Evolutionary conservation across 2,329 filamentous ascomycete species (phyloP).

Genomic region (Sordariomycetes sp.): DNA sequence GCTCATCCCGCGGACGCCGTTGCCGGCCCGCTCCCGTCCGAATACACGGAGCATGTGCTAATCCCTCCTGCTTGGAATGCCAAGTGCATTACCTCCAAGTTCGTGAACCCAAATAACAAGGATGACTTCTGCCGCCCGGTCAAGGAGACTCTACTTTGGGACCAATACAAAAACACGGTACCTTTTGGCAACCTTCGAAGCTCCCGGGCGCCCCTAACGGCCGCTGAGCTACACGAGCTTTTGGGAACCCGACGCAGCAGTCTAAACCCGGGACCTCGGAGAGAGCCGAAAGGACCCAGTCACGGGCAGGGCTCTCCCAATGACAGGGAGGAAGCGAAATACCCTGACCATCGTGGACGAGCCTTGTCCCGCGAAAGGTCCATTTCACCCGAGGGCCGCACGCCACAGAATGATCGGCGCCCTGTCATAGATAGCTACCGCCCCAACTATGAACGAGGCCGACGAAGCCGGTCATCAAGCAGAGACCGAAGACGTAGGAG

Average conservation of each 20-base stretch:
- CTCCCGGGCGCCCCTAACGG: background rate
- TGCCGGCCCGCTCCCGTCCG: constrained; percentile 29
- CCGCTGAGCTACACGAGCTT: constrained; percentile 7
- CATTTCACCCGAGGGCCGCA: background rate
- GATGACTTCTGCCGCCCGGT: constrained; percentile 30
- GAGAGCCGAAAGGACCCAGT: constrained; percentile 6
- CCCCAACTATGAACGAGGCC: constrained; percentile 4
- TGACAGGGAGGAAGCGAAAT: background rate
- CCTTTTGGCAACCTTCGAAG: constrained; percentile 19
- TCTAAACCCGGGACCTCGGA: constrained; percentile 6
- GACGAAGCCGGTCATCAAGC: constrained; percentile 9
- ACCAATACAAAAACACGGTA: constrained; percentile 28
- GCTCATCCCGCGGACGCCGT: constrained; percentile 32
- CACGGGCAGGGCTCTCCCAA: background rate
- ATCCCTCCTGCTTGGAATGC: constrained; percentile 32
- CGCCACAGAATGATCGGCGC: background rate
- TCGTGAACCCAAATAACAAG: constrained; percentile 28
- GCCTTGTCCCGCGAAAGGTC: background rate
- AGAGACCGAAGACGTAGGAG: constrained; percentile 6
- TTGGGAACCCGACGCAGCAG: constrained; percentile 3
- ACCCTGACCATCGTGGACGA: background rate
- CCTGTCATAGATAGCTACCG: constrained; percentile 4
- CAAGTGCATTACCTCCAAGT: constrained; percentile 30
- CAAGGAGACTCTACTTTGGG: constrained; percentile 28
- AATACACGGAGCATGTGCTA: constrained; percentile 32